Base-by-base conservation (phyloP, 148 eudicot species). In the Heliosperma pusillum region DNA sequence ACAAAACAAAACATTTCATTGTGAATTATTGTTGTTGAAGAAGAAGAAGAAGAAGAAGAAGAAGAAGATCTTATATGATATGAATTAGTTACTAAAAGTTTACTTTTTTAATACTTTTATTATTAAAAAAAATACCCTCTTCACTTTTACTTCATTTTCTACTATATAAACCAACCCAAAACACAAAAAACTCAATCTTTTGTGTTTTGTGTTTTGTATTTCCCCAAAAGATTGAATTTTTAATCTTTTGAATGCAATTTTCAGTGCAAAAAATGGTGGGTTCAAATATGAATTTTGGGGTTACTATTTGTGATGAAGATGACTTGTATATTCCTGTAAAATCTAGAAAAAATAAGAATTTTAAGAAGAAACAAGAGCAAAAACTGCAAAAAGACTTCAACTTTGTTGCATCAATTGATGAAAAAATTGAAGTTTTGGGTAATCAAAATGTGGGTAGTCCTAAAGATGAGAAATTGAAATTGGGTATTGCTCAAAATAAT, bases 261-360 rank as follows among this genome's bases (percentile, higher is more conserved):
- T 66, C 52, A 6, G 24, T 9, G 12, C 25, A 19, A 40, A 68
- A 68, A 44, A 69, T 69, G 71, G 71, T 69, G n/a, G 71, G 71
- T 45, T 69, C 57, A 13, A 69, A 69, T 16, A 21, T n/a, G 69
- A 66, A 33, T 17, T 69, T 69, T 45, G 71, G 71, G 53, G 30
- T 10, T 22, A 24, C 15, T 21, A 25, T 6, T 21, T 69, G 56
- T 21, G 71, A 69, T 24, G 83, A 76, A 67, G 80, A 76, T 21
- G 62, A 75, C 61, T 81, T 72, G 25, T 66, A 81, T 59, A 81
- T 22, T 68, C 77, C 83, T 12, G 76, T 45, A 4, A 81, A 81
- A 68, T 53, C 80, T 7, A 59, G 74, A 33, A 76, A 73, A 36
- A 66, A 66, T 72, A 30, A 40, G 16, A 78, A 56, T 24, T 66